Conservation (phyloP, 164 flowering plant genomes). For the Stephania yunnanensis region DNA sequence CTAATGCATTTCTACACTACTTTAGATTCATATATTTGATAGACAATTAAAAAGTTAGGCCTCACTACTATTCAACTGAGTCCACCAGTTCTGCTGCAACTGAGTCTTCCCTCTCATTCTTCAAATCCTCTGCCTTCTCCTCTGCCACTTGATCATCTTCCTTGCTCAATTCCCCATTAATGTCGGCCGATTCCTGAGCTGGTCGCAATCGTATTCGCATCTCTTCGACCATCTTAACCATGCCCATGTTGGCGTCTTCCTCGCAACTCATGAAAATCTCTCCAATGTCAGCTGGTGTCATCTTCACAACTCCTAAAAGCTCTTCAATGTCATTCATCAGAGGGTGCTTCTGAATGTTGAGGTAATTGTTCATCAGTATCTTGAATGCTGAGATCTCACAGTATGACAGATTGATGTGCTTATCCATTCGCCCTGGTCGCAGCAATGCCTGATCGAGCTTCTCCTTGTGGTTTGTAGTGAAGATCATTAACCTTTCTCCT, state of each 20-base stretch:
- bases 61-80: neutral
- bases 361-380: slow-evolving; percentile 24
- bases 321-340: slow-evolving; percentile 17
- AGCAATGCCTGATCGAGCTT: slow-evolving; percentile 27
- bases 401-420: slow-evolving; percentile 23
- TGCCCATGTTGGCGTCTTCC: slow-evolving; percentile 21
- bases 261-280: slow-evolving; percentile 32
- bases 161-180: neutral
- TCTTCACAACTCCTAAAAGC: slow-evolving; percentile 12
- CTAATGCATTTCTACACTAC: neutral
- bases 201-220: slow-evolving; percentile 12
- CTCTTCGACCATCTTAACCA: slow-evolving; percentile 21
- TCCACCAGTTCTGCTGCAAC: neutral
- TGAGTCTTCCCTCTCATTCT: slow-evolving; percentile 1
- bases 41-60: neutral
- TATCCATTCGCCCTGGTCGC: slow-evolving; percentile 31
- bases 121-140: neutral
- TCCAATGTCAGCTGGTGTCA: slow-evolving; percentile 28
- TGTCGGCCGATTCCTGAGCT: neutral
- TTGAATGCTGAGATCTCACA: slow-evolving; percentile 22
- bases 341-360: slow-evolving; percentile 17
- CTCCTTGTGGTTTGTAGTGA: slow-evolving; percentile 31
- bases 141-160: neutral
- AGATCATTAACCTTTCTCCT: slow-evolving; percentile 29
- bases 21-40: neutral